Conservation (phyloP, 2,329 filamentous ascomycete species). For the Phyllosticta citriasiana region DNA sequence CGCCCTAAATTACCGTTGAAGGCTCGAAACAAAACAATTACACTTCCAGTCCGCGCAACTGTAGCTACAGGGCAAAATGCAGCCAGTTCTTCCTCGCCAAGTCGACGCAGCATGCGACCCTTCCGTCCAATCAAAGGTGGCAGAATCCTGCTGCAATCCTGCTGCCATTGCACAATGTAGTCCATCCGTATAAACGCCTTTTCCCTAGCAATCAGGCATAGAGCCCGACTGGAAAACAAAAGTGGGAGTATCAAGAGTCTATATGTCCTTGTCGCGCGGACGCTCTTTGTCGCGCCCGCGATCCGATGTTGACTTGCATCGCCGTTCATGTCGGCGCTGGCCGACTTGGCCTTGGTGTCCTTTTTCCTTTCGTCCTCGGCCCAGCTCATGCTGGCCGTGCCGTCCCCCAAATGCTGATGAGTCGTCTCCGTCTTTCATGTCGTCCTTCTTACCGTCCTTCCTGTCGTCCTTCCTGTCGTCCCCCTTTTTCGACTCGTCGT, state of each 20-base stretch:
- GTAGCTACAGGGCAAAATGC: too few relatives aligned
- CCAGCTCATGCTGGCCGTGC: not conserved
- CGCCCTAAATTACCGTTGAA: too few relatives aligned
- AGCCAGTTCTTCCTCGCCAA: too few relatives aligned
- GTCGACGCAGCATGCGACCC: too few relatives aligned
- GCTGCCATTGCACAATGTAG: not conserved
- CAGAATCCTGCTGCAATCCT: not conserved
- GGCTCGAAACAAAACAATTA: too few relatives aligned
- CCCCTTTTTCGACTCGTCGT: not conserved
- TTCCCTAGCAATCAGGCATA: not conserved
- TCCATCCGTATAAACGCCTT: not conserved
- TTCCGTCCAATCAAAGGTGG: not conserved
- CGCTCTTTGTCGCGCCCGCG: not conserved
- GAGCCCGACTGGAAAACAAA: not conserved
- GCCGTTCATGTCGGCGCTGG: not conserved
- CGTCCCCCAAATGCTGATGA: not conserved
- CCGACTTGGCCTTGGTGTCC: not conserved
- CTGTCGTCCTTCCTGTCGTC: not conserved
- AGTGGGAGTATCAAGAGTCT: not conserved
- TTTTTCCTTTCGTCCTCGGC: not conserved
- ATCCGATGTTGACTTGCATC: not conserved
- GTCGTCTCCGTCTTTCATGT: not conserved
- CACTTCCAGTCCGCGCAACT: too few relatives aligned
- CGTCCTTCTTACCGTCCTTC: not conserved
- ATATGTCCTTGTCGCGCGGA: not conserved